Base-by-base conservation (phyloP, 148 eudicot genomes). In the Pouteria glomerata region DNA sequence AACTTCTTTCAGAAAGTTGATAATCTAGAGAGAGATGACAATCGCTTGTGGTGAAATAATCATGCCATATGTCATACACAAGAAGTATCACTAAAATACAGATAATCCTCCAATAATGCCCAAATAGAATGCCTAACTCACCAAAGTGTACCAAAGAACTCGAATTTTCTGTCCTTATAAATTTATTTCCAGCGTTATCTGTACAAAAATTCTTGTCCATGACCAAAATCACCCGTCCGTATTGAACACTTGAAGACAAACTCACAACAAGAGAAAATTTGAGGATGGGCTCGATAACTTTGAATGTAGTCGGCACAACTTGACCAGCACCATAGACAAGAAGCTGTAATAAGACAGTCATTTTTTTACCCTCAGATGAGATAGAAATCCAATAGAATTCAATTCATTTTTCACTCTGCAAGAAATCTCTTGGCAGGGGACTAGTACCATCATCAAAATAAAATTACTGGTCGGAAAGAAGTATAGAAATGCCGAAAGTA, bases 251-350 rank as follows among this genome's bases (percentile, higher is more conserved):
- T 30, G 90, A 60, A 71, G 92, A 83, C 77, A 95, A 76, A 35
- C 66, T 58, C 47, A 95, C 89, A 18, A 74, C 53, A 45, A 92
- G 47, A 29, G 97, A 85, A 76, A 79, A 92, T 75, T 76, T 79
- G 63, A 88, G 82, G 78, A 85, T 68, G 69, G 94, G 92, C 80
- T 91, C 73, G 59, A 95, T 76, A 57, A 81, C 72, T 47, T 74
- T 77, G 27, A 95, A 83, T 52, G 96, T 82, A 47, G 78, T 55
- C 52, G 99, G 99, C 63, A 92, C 62, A 59, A 95, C 92, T 81
- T 87, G 85, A 11, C 94, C 99, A 44, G 83, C 77, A 71, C 97
- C 97, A 70, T 95, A 89, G 59, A 86, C 96, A 71, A 89, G 83
- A 81, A 94, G 97, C 98, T 94, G 96, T 71, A 57, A 72, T 26